Percentiles rank a stretch among this genome's conserved stretches.
Evolutionary conservation across 2,329 filamentous ascomycete species (phyloP).

Genomic region (Neonectria hederae): DNA sequence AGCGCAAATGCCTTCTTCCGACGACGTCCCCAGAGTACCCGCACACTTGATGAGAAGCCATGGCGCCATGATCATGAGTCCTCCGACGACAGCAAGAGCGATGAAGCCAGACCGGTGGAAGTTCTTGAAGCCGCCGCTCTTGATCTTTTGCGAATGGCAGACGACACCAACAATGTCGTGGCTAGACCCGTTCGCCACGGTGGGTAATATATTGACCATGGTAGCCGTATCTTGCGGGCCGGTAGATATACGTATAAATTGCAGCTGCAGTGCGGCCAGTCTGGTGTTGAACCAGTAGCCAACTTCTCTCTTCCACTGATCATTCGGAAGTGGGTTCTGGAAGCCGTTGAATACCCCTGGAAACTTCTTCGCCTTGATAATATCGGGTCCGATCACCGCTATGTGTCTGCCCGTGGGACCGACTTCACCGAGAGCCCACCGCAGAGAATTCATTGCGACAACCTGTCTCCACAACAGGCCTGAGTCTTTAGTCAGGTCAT

Average conservation of each 20-base stretch:
- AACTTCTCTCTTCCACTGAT: conserved; percentile 10
- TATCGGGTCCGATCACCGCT: not conserved
- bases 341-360: not conserved
- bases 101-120: conserved; percentile 7
- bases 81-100: not conserved
- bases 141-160: conserved; percentile 7
- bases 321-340: conserved; percentile 1
- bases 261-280: conserved; percentile 6
- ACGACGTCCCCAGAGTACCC: not conserved
- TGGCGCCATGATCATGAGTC: not conserved
- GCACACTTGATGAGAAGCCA: not conserved
- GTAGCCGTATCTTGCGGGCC: not conserved
- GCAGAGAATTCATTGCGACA: not conserved
- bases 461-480: not conserved
- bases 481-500: not conserved
- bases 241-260: conserved; percentile 3
- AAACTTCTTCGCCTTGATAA: not conserved
- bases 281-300: conserved; percentile 3
- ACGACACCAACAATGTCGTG: not conserved
- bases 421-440: not conserved
- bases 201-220: not conserved
- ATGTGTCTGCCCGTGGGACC: not conserved
- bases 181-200: not conserved
- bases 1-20: not conserved
- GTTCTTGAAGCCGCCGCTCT: conserved; percentile 5